A percentile compares a stretch with the other conserved stretches of the same genome.
phyloP scores from a whole-genome alignment of 192 early-diverging fungal genomes.

The Geosiphon pyriformis region DNA sequence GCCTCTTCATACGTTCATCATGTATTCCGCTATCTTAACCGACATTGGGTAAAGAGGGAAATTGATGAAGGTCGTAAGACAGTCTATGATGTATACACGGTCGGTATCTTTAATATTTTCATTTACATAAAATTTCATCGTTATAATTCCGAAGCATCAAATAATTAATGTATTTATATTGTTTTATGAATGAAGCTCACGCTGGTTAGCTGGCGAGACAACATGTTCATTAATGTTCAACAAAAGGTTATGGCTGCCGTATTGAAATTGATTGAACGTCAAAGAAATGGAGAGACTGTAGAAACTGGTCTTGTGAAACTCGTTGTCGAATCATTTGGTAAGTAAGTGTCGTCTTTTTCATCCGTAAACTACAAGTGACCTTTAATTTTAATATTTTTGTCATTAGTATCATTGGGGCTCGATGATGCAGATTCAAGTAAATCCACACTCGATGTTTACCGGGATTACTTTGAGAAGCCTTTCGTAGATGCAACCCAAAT shows the following conservation, averaged over 20 bases:
- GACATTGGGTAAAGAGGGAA: conserved; percentile 96
- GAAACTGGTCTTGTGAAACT: conserved; percentile 79
- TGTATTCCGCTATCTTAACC: conserved; percentile 91
- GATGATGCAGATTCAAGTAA: conserved; percentile 76
- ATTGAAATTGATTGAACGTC: conserved; percentile 72
- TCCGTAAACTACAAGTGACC: not conserved
- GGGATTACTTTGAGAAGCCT: conserved; percentile 77
- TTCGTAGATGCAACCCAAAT: conserved; percentile 75
- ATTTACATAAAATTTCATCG: conserved; percentile 10
- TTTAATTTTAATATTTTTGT: conserved; percentile 16
- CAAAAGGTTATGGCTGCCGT: conserved; percentile 69
- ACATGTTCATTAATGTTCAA: conserved; percentile 65
- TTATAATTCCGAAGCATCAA: too few species aligned
- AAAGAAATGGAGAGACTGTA: conserved; percentile 86
- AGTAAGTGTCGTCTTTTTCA: conserved; percentile 10
- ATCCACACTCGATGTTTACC: conserved; percentile 83
- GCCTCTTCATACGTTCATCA: conserved; percentile 82
- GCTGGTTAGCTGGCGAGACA: conserved; percentile 82
- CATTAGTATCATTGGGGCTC: conserved; percentile 69
- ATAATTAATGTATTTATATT: too few species aligned
- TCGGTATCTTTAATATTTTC: conserved; percentile 39
- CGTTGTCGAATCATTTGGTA: conserved; percentile 90
- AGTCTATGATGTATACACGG: conserved; percentile 89
- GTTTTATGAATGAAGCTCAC: too few species aligned
- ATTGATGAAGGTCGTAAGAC: conserved; percentile 87